Conservation (phyloP, 2,329 filamentous ascomycete genomes). For the Pleoardoris graminearum region DNA sequence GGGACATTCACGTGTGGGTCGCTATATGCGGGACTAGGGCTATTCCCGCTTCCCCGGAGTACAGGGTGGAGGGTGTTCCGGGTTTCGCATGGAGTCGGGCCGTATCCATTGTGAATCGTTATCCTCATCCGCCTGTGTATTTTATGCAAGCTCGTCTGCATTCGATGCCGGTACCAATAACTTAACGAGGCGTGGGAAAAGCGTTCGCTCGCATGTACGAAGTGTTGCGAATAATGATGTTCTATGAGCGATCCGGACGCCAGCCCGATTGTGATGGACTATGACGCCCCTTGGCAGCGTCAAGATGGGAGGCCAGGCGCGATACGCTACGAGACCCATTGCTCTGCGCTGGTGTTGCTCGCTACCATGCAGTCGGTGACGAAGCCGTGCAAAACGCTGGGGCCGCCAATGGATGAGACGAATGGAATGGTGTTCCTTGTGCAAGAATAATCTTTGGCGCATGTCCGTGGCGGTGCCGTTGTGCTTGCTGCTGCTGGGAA, state of each 20-base stretch:
- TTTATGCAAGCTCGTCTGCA: constrained; percentile 24
- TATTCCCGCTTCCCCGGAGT: constrained; percentile 35
- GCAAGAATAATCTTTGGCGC: constrained; percentile 16
- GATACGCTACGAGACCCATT: constrained; percentile 30
- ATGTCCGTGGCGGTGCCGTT: not conserved
- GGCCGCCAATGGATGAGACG: constrained; percentile 24
- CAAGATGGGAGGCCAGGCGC: constrained; percentile 20
- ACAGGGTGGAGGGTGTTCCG: constrained; percentile 16
- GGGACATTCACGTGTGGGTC: constrained; percentile 19
- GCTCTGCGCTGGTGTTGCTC: constrained; percentile 32
- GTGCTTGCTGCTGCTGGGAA: not conserved
- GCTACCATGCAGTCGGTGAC: constrained; percentile 40
- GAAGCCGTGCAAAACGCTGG: constrained; percentile 19
- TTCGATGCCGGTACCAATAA: constrained; percentile 18
- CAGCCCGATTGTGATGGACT: not conserved
- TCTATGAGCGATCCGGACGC: too few relatives aligned
- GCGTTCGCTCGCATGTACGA: too few relatives aligned
- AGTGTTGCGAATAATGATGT: too few relatives aligned
- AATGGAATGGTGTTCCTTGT: constrained; percentile 14
- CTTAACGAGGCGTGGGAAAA: not conserved
- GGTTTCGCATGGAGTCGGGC: constrained; percentile 12
- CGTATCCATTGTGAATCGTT: constrained; percentile 20
- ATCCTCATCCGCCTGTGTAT: constrained; percentile 18
- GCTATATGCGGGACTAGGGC: constrained; percentile 21
- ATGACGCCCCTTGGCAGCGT: constrained; percentile 5